Evolutionary conservation across 176 grass and related monocot genomes (phyloP).

Genomic region (Avena insularis): DNA sequence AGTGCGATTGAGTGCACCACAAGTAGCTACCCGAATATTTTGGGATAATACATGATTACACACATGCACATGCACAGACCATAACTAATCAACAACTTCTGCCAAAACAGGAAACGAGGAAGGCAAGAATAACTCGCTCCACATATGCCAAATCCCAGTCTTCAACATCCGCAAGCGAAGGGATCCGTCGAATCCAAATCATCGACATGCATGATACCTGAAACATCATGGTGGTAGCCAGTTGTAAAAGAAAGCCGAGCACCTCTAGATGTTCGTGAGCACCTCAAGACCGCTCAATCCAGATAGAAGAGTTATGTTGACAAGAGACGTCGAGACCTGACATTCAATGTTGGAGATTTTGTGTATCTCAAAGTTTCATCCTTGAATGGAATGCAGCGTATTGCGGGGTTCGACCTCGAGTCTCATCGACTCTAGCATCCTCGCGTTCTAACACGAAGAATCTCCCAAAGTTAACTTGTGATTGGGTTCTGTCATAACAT

Average conservation of each 20-base stretch:
- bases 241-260: neutral
- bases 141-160: neutral
- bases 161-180: neutral
- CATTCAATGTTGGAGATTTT: too few species aligned
- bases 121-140: neutral
- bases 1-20: neutral
- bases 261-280: conserved; percentile 13
- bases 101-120: neutral
- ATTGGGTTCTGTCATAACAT: neutral
- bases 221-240: neutral
- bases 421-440: conserved; percentile 12
- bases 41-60: neutral
- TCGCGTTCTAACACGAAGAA: conserved; percentile 33
- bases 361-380: too few species aligned
- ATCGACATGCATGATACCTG: neutral
- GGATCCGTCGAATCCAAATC: neutral
- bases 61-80: neutral
- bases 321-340: too few species aligned
- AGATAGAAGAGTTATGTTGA: too few species aligned
- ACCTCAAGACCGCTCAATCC: too few species aligned
- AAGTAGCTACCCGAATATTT: neutral
- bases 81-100: too few species aligned
- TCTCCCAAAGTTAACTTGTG: neutral
- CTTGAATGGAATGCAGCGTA: neutral
- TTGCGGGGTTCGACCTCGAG: neutral